A percentile compares a stretch with the other conserved stretches of the same genome.
Evolutionary conservation across 2,329 filamentous ascomycete genomes (phyloP).

Genomic region (Pseudonectria foliicola): DNA sequence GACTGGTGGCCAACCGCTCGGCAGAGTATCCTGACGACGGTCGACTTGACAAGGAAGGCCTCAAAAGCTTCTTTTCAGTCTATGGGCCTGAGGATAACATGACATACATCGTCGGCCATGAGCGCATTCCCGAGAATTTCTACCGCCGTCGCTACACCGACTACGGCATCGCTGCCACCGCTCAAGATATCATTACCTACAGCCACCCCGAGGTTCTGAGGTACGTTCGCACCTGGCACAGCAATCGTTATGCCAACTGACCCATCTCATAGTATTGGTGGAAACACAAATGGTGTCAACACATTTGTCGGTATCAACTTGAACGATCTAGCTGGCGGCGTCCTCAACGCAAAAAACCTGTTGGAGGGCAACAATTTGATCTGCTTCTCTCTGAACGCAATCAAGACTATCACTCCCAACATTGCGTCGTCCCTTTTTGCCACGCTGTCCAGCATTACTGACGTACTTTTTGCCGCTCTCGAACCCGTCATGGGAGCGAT

Average conservation of each 20-base stretch:
- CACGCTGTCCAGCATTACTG: constrained; percentile 16
- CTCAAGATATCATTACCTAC: constrained; percentile 31
- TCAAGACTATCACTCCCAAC: constrained; percentile 35
- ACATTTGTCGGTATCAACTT: constrained; percentile 42
- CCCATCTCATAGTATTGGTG: constrained; percentile 34
- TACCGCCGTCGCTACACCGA: constrained; percentile 34
- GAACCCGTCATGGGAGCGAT: constrained; percentile 13
- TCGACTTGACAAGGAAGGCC: constrained; percentile 22
- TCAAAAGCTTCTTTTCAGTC: constrained; percentile 42
- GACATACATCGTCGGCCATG: constrained; percentile 39
- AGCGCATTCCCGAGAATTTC: constrained; percentile 47
- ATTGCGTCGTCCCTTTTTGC: constrained; percentile 31
- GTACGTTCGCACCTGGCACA: neutral
- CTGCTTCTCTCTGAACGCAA: constrained; percentile 32
- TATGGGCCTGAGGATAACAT: constrained; percentile 28
- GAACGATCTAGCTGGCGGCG: constrained; percentile 34
- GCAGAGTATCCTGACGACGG: constrained; percentile 30
- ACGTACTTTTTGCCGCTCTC: constrained; percentile 11
- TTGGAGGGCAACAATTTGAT: constrained; percentile 40
- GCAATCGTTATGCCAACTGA: neutral
- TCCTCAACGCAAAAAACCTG: constrained; percentile 35
- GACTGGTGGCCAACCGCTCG: constrained; percentile 38
- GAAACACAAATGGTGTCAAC: constrained; percentile 44
- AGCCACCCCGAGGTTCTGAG: constrained; percentile 34
- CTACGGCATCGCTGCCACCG: constrained; percentile 37